Evolutionary conservation across 23 red algal genomes (phyloP).

Genomic region (Gracilaria gracilis): DNA sequence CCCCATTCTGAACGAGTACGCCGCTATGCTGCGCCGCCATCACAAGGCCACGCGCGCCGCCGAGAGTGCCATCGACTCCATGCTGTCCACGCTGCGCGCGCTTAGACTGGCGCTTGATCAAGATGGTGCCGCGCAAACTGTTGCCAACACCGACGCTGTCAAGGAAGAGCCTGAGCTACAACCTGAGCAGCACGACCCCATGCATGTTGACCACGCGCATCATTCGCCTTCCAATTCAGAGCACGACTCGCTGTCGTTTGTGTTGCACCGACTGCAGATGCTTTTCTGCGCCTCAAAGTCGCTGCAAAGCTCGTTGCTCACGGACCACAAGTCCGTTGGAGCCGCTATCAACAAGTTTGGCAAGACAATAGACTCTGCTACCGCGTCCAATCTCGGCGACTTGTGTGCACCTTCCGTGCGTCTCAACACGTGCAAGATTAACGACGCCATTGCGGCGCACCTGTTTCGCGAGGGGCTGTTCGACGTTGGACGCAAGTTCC

Average conservation of each 20-base stretch:
- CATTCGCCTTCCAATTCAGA: not conserved
- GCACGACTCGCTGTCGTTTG: not conserved
- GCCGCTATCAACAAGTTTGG: constrained; percentile 62
- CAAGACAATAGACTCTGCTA: constrained; percentile 48
- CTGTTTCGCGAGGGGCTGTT: constrained; percentile 70
- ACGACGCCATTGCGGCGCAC: constrained; percentile 60
- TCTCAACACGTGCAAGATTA: constrained; percentile 60
- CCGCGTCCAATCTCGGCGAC: constrained; percentile 24
- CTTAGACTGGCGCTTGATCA: not conserved
- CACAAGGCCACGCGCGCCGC: constrained; percentile 25
- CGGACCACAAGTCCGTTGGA: constrained; percentile 64
- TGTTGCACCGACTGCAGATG: constrained; percentile 7
- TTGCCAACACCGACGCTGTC: not conserved
- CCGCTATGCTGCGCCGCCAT: constrained; percentile 40
- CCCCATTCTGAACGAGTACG: constrained; percentile 45
- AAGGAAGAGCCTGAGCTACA: constrained; percentile 30
- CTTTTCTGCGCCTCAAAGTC: constrained; percentile 12
- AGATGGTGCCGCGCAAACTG: not conserved
- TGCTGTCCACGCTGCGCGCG: not conserved
- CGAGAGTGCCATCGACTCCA: constrained; percentile 33
- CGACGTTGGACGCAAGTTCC: constrained; percentile 50
- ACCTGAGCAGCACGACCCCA: not conserved
- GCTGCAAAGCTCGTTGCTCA: constrained; percentile 34
- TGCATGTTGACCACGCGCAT: not conserved
- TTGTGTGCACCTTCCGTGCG: constrained; percentile 51